Percentiles rank a stretch among this genome's conserved stretches.
Evolutionary conservation across 1,139 yeast species (phyloP).

Genomic region (Pichia cactophila): DNA sequence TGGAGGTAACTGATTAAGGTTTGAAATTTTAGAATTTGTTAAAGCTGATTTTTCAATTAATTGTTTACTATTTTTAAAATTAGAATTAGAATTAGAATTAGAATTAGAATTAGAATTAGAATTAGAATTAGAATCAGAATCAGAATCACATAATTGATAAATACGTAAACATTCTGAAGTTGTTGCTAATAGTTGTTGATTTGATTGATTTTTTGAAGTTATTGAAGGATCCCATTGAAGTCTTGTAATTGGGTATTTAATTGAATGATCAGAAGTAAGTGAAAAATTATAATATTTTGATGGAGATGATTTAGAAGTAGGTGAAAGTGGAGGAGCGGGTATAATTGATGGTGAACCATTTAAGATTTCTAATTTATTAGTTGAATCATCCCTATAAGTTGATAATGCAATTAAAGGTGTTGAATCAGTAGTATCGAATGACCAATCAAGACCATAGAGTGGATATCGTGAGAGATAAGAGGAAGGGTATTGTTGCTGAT

Average conservation of each 20-base stretch:
- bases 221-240: slow-evolving; percentile 64
- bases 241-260: slow-evolving; percentile 62
- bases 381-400: slow-evolving; percentile 63
- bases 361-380: slow-evolving; percentile 46
- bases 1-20: slow-evolving; percentile 59
- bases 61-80: background rate
- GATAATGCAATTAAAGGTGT: slow-evolving; percentile 54
- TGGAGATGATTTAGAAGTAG: background rate
- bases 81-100: background rate
- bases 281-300: background rate
- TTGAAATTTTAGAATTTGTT: slow-evolving; percentile 32
- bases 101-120: slow-evolving; percentile 10
- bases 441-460: slow-evolving; percentile 65
- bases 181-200: slow-evolving; percentile 50
- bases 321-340: background rate
- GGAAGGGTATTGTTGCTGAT: slow-evolving; percentile 30
- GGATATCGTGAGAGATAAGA: slow-evolving; percentile 57
- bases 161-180: slow-evolving; percentile 66
- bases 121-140: slow-evolving; percentile 1
- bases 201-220: slow-evolving; percentile 15
- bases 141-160: slow-evolving; percentile 38
- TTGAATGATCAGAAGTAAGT: slow-evolving; percentile 43
- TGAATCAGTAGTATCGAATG: slow-evolving; percentile 30
- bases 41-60: slow-evolving; percentile 34
- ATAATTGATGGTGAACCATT: slow-evolving; percentile 30